Base-by-base conservation (phyloP, 805 yeast genomes). In the Saccharomyces mikatae region DNA sequence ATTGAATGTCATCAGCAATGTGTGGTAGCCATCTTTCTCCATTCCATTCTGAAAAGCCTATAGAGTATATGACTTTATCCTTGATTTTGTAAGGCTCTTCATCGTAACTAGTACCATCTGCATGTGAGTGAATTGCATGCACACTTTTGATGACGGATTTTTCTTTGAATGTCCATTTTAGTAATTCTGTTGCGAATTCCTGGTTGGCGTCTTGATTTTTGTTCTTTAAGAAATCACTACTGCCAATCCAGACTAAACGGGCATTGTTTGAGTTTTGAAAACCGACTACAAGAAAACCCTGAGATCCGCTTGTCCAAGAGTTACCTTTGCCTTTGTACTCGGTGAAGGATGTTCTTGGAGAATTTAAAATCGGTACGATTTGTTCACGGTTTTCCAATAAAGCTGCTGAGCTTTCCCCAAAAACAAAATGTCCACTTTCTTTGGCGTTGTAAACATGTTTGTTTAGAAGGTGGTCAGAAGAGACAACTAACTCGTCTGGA, bases 241-340 rank as follows among this genome's bases (percentile, higher is more conserved):
- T 77, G n/a, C 97, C 98, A 17, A 85, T 62, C 96, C 97, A 89
- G 11, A 79, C 66, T 48, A 82, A 76, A 62, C 99, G 82, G 1
- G 96, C 87, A 65, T 87, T 89, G 66, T 81, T 81, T 54, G 82
- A 76, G 49, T 85, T 85, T 74, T 94, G 99, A 63, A 89, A 80
- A 1, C 83, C 94, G 9, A 82, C 95, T 24, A 83, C 81, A 52
- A 87, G 67, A 67, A 75, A 84, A 4, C 89, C 90, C 72, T 91
- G 95, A 47, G 82, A 75, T 30, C 97, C 97, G 36, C 83, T 74
- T 13, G 87, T 82, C 96, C 96, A 91, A 3, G 83, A 60, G 24
- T 36, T 29, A 74, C 77, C 79, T 91, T 92, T 86, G 46, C 77
- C 70, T n/a, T 74, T 71, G 28, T 69, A 76, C 61, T 68, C 73